Evolutionary conservation across 2,329 filamentous ascomycete genomes (phyloP).

Genomic region (Aspergillus pseudonomiae): DNA sequence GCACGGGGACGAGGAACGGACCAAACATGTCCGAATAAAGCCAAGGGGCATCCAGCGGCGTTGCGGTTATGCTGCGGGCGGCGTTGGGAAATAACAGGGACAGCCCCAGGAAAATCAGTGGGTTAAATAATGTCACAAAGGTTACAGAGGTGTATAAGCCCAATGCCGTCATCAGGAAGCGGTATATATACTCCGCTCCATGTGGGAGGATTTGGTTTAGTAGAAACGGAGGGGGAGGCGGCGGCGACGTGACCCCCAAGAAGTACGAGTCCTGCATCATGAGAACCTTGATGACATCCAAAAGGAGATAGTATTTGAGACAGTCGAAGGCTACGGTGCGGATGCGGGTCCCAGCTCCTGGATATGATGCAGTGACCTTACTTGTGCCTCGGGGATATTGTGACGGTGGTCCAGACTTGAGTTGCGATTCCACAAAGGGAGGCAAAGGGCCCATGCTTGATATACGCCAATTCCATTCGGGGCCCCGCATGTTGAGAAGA

Average conservation of each 20-base stretch:
- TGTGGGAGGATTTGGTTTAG: constrained; percentile 41
- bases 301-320: constrained; percentile 62
- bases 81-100: constrained; percentile 54
- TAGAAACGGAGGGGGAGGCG: constrained; percentile 47
- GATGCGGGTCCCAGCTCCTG: constrained; percentile 52
- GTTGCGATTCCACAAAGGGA: constrained; percentile 28
- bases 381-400: not conserved
- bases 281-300: constrained; percentile 71
- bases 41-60: constrained; percentile 63
- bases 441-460: constrained; percentile 47
- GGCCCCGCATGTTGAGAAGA: constrained; percentile 61
- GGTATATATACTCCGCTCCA: constrained; percentile 56
- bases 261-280: constrained; percentile 83
- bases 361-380: constrained; percentile 26
- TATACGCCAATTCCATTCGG: constrained; percentile 63
- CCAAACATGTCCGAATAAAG: constrained; percentile 65
- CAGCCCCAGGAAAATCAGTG: constrained; percentile 61
- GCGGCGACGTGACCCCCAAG: constrained; percentile 56
- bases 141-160: constrained; percentile 64
- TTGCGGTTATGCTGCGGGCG: constrained; percentile 62
- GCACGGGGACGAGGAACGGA: constrained; percentile 39
- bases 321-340: constrained; percentile 50
- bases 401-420: constrained; percentile 16
- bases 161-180: constrained; percentile 58
- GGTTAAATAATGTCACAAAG: constrained; percentile 62